phyloP scores from a whole-genome alignment of 208 protist genomes.

The Acanthamoeba sp. region DNA sequence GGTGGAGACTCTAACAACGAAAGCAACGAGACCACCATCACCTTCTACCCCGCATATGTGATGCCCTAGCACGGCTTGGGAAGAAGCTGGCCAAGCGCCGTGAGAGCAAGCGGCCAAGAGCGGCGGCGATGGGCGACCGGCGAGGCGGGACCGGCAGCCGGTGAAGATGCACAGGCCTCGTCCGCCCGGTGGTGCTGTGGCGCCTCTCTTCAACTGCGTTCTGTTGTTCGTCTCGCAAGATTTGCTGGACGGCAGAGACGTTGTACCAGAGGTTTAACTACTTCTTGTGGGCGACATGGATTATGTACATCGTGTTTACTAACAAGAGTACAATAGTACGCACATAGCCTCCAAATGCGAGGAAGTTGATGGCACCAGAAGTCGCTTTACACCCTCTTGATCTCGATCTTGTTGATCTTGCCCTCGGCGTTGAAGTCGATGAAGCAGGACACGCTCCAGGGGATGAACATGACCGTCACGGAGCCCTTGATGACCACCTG shows the following conservation, averaged over 20 bases:
- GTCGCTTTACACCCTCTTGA: conserved; percentile 55
- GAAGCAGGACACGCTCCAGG: background rate
- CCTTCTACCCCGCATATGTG: conserved; percentile 41
- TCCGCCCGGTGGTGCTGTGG: background rate
- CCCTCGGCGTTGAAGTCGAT: conserved; percentile 12
- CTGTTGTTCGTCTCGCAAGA: background rate
- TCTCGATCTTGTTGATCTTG: conserved; percentile 54
- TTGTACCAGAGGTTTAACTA: too few species aligned
- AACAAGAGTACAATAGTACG: too few species aligned
- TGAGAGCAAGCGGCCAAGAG: background rate
- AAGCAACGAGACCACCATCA: background rate
- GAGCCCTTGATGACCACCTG: conserved; percentile 27
- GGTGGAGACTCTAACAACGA: background rate
- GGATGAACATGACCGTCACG: conserved; percentile 31
- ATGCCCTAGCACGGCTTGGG: background rate
- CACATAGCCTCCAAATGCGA: too few species aligned
- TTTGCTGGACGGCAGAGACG: too few species aligned
- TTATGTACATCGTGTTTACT: too few species aligned
- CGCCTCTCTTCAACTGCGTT: background rate
- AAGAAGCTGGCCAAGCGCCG: background rate
- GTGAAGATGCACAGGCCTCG: background rate
- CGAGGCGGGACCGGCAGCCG: too few species aligned
- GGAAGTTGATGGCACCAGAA: too few species aligned
- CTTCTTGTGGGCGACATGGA: too few species aligned
- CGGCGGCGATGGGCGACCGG: background rate